phyloP scores from a whole-genome alignment of 768 basidiomycete species.

The Naganishia friedmannii region DNA sequence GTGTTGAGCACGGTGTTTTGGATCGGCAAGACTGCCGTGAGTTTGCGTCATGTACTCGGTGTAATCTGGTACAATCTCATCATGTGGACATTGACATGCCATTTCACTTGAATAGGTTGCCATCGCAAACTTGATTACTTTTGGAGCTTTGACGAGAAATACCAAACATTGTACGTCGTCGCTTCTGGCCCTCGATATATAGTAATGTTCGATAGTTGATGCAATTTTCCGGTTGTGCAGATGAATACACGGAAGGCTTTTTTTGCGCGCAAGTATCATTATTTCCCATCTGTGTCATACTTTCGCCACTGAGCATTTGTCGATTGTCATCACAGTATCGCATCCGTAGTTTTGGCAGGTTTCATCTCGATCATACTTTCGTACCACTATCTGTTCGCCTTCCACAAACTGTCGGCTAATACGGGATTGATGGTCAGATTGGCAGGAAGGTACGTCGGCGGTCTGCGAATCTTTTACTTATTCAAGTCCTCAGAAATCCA shows the following conservation, averaged over 20 bases:
- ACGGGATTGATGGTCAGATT: conserved; percentile 5
- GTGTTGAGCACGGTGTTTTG: conserved; percentile 40
- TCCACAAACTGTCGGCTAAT: background rate
- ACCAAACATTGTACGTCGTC: conserved; percentile 32
- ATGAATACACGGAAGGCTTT: conserved; percentile 34
- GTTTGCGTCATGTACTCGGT: background rate
- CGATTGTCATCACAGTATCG: background rate
- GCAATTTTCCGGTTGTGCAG: background rate
- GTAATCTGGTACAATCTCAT: background rate
- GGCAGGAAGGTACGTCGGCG: conserved; percentile 9
- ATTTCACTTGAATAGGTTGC: conserved; percentile 37
- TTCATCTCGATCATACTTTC: conserved; percentile 28
- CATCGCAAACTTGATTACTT: conserved; percentile 43
- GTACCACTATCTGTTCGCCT: conserved; percentile 41
- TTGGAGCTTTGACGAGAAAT: conserved; percentile 40
- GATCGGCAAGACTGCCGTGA: conserved; percentile 47
- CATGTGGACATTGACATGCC: conserved; percentile 12
- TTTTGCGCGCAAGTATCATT: conserved; percentile 32
- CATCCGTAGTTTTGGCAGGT: conserved; percentile 28
- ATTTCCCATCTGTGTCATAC: background rate
- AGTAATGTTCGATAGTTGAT: background rate
- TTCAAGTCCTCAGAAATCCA: conserved; percentile 26
- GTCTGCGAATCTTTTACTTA: conserved; percentile 21
- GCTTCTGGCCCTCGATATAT: background rate
- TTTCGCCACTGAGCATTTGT: background rate